phyloP scores from a whole-genome alignment of 352 stramenopile genomes.

The Aphanomyces invadans region DNA sequence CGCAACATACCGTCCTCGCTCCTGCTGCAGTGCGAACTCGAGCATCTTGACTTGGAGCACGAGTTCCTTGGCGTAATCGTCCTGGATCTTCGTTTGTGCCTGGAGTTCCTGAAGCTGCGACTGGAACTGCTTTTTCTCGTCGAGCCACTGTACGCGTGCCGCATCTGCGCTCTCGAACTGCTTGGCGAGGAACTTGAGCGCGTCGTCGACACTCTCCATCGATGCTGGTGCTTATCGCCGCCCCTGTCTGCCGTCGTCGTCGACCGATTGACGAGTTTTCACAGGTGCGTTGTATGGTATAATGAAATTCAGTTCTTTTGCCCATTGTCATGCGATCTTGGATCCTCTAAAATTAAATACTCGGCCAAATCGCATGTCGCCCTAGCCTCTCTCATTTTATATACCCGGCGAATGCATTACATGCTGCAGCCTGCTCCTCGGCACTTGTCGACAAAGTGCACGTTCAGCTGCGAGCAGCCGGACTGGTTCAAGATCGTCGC shows the following conservation, averaged over 20 bases:
- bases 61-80: slow-evolving; percentile 78
- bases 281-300: neutral
- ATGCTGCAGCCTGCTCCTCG: no score
- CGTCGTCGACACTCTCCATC: slow-evolving; percentile 83
- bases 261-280: neutral
- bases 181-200: slow-evolving; percentile 75
- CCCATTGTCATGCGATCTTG: neutral
- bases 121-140: slow-evolving; percentile 67
- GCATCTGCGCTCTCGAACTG: slow-evolving; percentile 75
- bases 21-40: slow-evolving; percentile 70
- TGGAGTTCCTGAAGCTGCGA: slow-evolving; percentile 71
- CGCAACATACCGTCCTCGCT: slow-evolving; percentile 68
- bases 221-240: neutral
- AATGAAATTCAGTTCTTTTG: neutral
- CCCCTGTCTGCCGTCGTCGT: neutral
- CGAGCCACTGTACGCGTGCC: slow-evolving; percentile 66
- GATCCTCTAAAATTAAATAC: neutral
- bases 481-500: slow-evolving; percentile 14
- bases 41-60: slow-evolving; percentile 85
- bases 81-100: slow-evolving; percentile 59
- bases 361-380: no score
- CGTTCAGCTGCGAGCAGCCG: neutral
- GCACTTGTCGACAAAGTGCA: slow-evolving; percentile 13
- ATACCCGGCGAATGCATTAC: no score
- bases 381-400: no score